Base-by-base conservation (phyloP, 495 filamentous ascomycete genomes). In the Penicillium ucsense region DNA sequence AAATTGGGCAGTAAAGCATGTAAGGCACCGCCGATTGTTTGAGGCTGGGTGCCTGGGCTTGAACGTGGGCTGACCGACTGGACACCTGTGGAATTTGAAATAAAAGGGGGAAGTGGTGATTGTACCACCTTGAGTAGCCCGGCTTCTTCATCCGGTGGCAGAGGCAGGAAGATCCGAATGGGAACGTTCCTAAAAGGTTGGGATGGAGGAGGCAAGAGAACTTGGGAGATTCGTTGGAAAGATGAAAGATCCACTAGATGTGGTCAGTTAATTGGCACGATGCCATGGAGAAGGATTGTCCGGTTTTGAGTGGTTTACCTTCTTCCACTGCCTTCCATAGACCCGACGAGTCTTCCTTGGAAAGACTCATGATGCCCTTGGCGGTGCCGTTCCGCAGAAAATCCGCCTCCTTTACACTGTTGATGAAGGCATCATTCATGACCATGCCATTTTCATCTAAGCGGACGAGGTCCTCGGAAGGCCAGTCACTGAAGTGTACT, bases 371-470 rank as follows among this genome's bases (percentile, higher is more conserved):
- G 49, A 97, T 90, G 33, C 82, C 84, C 60, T 90, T 89, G 3
- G 89, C 91, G 8, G 83, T 94, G 12, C 92, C 89, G 49, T 94
- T 89, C 33, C 92, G 80, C 32, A 95, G 71, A 56, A 89, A 95
- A 60, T 95, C 91, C 12, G 92, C 94, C 75, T 95, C 91, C 65
- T 97, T 99, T 49, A 94, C 88, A 51, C 81, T 85, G 56, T 98
- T 95, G 52, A 94, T 87, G 61, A 89, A 97, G 0, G 89, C 84
- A 62, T 97, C 92, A 47, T 85, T 81, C 57, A 78, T 69, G 33
- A 79, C 70, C 57, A 77, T 76, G 7, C 80, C 80, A 10, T 79
- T 67, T 1, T 63, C 64, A 54, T 88, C 84, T 10, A 84, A 74
- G 10, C 72, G 75, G 33, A 87, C 76, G 30, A 88, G 74, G 31